Evolutionary conservation across 305 asterid species (phyloP).

Genomic region (Solanum hybrid): DNA sequence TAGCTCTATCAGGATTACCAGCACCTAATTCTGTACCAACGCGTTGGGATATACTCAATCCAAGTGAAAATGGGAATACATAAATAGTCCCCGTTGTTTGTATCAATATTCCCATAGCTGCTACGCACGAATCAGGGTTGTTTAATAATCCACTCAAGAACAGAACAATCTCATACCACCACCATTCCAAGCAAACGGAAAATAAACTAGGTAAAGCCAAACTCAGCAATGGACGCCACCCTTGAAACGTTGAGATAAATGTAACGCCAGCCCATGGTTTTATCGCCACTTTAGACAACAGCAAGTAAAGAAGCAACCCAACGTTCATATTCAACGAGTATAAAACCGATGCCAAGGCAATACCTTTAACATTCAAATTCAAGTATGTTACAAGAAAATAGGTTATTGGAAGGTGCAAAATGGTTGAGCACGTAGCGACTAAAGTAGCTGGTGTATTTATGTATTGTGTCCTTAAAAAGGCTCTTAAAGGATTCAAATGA

Average conservation of each 20-base stretch:
- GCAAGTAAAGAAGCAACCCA: slow-evolving; percentile 35
- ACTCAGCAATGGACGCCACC: slow-evolving; percentile 60
- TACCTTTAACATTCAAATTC: slow-evolving; percentile 51
- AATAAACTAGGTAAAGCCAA: slow-evolving; percentile 59
- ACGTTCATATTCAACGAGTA: slow-evolving; percentile 51
- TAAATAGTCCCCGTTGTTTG: slow-evolving; percentile 63
- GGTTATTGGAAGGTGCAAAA: slow-evolving; percentile 50
- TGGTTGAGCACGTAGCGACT: slow-evolving; percentile 45
- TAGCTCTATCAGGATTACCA: slow-evolving; percentile 44
- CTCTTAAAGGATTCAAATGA: slow-evolving; percentile 45
- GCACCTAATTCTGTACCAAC: slow-evolving; percentile 79
- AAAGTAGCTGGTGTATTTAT: slow-evolving; percentile 48
- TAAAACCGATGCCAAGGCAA: slow-evolving; percentile 62
- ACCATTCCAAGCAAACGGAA: slow-evolving; percentile 83
- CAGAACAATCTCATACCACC: slow-evolving; percentile 80
- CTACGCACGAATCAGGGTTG: slow-evolving; percentile 61
- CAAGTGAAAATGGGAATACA: slow-evolving; percentile 50
- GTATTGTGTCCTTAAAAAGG: slow-evolving; percentile 58
- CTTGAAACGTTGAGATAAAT: slow-evolving; percentile 31
- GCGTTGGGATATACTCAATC: slow-evolving; percentile 68
- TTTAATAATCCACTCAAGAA: slow-evolving; percentile 52
- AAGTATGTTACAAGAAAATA: slow-evolving; percentile 42
- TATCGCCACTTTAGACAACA: slow-evolving; percentile 38
- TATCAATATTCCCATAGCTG: slow-evolving; percentile 75
- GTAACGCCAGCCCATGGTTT: slow-evolving; percentile 61